These are phyloP conservation scores for Sporothrix protearum DNA, from an alignment of 2,329 filamentous ascomycete species.

Conservation along the genomic window DNA sequence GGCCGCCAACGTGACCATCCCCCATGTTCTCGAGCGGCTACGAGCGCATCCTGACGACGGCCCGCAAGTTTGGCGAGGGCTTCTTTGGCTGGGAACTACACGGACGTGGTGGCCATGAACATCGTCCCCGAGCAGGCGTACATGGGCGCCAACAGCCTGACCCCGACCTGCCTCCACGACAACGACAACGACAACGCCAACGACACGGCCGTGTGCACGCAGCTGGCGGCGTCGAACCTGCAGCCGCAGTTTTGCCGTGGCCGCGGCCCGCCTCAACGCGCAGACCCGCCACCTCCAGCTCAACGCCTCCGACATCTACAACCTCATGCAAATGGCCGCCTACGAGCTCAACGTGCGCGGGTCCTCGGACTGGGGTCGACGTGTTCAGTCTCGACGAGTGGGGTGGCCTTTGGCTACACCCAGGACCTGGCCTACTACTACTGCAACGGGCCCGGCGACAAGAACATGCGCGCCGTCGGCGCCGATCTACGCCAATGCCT, in stretches of 20 bases:
- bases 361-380: slow-evolving; percentile 59
- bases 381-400: slow-evolving; percentile 61
- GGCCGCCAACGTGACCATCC: slow-evolving; percentile 21
- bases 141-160: slow-evolving; percentile 48
- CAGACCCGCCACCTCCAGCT: slow-evolving; percentile 15
- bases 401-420: slow-evolving; percentile 62
- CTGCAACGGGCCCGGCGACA: slow-evolving; percentile 53
- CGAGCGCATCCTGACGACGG: slow-evolving; percentile 59
- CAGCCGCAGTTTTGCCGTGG: slow-evolving; percentile 22
- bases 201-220: slow-evolving; percentile 33
- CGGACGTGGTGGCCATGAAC: slow-evolving; percentile 56
- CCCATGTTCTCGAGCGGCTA: slow-evolving; percentile 44
- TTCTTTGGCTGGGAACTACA: slow-evolving; percentile 57
- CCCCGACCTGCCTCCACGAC: slow-evolving; percentile 52
- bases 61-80: slow-evolving; percentile 58
- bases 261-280: slow-evolving; percentile 19
- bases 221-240: slow-evolving; percentile 21
- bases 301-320: slow-evolving; percentile 24
- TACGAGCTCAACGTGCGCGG: slow-evolving; percentile 30
- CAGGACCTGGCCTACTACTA: slow-evolving; percentile 68
- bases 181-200: slow-evolving; percentile 49
- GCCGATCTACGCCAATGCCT: slow-evolving; percentile 26
- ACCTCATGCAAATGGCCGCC: slow-evolving; percentile 25
- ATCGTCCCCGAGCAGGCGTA: slow-evolving; percentile 28
- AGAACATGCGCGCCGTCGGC: slow-evolving; percentile 26